Percentiles rank a stretch among this genome's conserved stretches.
Conservation (phyloP, 129 eudicot species). For the Arctium lappa region DNA sequence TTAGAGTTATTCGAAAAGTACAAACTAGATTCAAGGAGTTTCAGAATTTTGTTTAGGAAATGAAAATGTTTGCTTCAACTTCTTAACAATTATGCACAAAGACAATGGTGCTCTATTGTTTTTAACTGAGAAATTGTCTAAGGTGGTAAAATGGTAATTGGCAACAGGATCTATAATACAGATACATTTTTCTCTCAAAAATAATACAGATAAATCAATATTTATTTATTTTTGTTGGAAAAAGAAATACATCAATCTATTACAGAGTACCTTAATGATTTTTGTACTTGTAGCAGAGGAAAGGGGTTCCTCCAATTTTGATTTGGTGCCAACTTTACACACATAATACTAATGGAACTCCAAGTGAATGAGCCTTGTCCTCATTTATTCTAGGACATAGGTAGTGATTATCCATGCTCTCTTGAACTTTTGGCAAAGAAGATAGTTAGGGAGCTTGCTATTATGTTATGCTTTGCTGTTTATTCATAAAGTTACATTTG, state of each 20-base stretch:
- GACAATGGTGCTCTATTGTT: not conserved
- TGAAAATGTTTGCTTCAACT: not conserved
- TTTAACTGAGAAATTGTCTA: not conserved
- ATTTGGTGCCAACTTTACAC: not conserved
- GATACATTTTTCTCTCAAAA: not conserved
- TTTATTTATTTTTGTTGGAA: not conserved
- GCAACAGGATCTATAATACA: not conserved
- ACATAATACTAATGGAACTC: not conserved
- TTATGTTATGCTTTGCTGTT: too few species aligned
- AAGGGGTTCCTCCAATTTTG: not conserved
- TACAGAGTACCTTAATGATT: not conserved
- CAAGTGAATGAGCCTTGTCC: not conserved
- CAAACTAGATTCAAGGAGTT: not conserved
- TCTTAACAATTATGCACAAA: not conserved
- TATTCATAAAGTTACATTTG: too few species aligned
- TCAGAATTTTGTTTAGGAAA: not conserved
- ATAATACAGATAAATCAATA: not conserved
- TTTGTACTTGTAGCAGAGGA: not conserved
- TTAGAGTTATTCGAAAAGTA: not conserved
- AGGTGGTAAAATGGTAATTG: not conserved
- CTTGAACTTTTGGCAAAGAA: slow-evolving; percentile 1
- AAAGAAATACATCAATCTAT: not conserved
- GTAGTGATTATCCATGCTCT: not conserved
- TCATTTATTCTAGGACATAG: not conserved
- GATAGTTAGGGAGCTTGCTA: slow-evolving; percentile 6